These are phyloP conservation scores for Brassica juncea DNA, from an alignment of 345 rosid species.

Conservation along the genomic window DNA sequence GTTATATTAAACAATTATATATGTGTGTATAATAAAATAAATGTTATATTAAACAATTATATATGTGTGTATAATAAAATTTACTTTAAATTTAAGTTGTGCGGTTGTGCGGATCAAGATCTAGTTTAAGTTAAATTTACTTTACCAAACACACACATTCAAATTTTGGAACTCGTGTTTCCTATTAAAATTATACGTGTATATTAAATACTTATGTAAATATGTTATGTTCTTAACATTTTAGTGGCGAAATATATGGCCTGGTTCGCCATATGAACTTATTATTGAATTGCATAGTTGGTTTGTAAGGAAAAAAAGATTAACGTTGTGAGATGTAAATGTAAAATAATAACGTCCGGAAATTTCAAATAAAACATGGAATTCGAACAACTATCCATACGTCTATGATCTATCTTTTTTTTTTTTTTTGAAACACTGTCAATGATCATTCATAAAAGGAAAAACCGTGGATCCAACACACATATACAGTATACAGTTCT, in stretches of 20 bases:
- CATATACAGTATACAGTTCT: conserved; percentile 2
- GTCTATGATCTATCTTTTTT: background rate
- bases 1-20: no score
- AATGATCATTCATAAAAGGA: background rate
- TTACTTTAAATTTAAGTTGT: no score
- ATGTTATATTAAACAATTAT: no score
- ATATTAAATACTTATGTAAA: background rate
- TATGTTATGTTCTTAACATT: background rate
- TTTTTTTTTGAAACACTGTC: no score
- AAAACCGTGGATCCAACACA: background rate
- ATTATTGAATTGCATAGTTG: no score
- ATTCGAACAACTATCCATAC: background rate
- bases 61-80: no score
- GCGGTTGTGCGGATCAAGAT: no score
- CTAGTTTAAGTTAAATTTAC: background rate
- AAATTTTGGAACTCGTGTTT: background rate
- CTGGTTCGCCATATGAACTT: background rate
- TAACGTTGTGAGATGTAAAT: no score
- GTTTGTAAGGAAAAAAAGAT: no score
- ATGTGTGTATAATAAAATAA: no score
- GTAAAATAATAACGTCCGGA: background rate
- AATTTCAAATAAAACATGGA: background rate
- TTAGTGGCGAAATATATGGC: background rate
- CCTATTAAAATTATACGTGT: background rate
- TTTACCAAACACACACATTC: background rate